Evolutionary conservation across 2,329 filamentous ascomycete genomes (phyloP).

Genomic region (Chaetomiaceae sp.): DNA sequence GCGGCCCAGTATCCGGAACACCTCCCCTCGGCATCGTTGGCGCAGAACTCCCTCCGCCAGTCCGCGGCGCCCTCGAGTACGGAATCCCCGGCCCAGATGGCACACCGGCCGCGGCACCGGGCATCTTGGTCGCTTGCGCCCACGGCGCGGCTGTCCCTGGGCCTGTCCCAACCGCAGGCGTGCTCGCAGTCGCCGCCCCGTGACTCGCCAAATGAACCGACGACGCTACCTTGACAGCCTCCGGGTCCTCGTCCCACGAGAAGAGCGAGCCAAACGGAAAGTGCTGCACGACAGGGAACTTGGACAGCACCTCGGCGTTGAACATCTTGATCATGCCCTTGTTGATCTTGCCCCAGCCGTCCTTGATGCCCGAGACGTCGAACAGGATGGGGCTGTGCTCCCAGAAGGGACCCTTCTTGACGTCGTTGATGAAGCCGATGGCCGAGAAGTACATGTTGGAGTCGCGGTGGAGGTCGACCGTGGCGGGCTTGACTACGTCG

Average conservation of each 20-base stretch:
- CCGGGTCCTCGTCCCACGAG: constrained; percentile 66
- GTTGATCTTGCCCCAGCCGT: constrained; percentile 98
- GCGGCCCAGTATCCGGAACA: constrained; percentile 17
- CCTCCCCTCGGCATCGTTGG: constrained; percentile 12
- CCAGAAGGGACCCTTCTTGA: constrained; percentile 96
- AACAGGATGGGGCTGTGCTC: constrained; percentile 92
- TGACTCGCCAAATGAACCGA: constrained; percentile 53
- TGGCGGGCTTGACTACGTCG: constrained; percentile 60
- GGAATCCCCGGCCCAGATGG: constrained; percentile 31
- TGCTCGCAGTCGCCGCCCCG: constrained; percentile 38
- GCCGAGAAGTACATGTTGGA: constrained; percentile 90
- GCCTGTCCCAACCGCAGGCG: not conserved
- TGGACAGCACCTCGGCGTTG: constrained; percentile 90
- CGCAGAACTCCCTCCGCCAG: constrained; percentile 4
- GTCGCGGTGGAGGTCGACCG: constrained; percentile 61
- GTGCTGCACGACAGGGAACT: constrained; percentile 98
- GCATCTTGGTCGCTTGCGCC: constrained; percentile 27
- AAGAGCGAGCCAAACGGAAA: constrained; percentile 82
- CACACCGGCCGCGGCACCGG: constrained; percentile 10
- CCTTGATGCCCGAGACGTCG: constrained; percentile 85
- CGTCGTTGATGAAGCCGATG: constrained; percentile 94
- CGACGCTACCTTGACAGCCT: constrained; percentile 45
- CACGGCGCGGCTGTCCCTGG: constrained; percentile 27
- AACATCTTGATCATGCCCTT: constrained; percentile 99
- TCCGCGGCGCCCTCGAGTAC: constrained; percentile 33